Evolutionary conservation across 768 basidiomycete species (phyloP), one percentile per base, ranked within the genome.

Genomic region (Amanita phalloides): DNA sequence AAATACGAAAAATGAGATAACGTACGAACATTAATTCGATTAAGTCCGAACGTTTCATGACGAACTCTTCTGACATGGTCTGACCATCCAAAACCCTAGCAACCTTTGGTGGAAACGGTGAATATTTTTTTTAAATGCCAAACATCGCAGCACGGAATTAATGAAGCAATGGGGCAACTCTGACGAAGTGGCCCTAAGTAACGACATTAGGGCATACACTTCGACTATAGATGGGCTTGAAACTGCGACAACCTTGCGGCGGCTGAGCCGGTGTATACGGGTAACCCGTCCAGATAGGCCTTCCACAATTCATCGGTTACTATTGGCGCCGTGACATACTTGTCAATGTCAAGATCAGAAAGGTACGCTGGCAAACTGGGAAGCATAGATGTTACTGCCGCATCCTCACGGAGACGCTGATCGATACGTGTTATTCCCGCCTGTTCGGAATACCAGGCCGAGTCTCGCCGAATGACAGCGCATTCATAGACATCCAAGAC

Each of bases 361-460:
- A 81, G 64, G 53, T 71, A 73, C 20, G 54, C 56, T 35, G 67
- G 64, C 32, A 79, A 57, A 26, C 72, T 59, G 2, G 73, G 73
- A 48, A 78, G 57, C 56, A 75, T 72, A 8, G 68, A 62, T 2
- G 70, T 63, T 6, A 77, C 61, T 4, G 75, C 76, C 6, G 60
- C 57, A 54, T 76, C 76, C 58, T 79, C 76, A 41, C 71, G 71
- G 2, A 66, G 54, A 6, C 73, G 70, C 57, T 82, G 78, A 8
- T 63, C 63, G 49, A 70, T 64, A n/a, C 79, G 70, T 13, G 70
- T 65, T 42, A 82, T 57, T 3, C 73, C 70, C 17, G 64, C 73
- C 54, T 74, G 63, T 60, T 82, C 81, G 23, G 73, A 69, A 58
- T 80, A 81, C 80, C 80, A 82, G 6, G 78, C 76, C 37, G 76